Evolutionary conservation across 345 rosid species (phyloP), one percentile per base, ranked within the genome.

Genomic region (Cardiospermum halicacabum): DNA sequence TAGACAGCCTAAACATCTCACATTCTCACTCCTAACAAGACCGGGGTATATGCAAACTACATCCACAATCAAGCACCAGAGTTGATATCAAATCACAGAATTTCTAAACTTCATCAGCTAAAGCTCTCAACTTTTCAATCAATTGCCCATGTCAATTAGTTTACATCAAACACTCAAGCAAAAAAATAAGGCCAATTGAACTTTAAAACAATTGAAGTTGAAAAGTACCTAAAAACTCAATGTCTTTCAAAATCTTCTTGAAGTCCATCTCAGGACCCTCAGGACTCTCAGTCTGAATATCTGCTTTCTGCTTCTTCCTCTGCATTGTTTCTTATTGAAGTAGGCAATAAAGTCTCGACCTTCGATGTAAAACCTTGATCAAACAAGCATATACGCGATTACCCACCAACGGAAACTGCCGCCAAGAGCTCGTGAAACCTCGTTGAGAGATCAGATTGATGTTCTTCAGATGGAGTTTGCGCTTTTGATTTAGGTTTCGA

Each of bases 171-270:
- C 47, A 11, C 47, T 0, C n/a, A 40, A 40, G 15, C 2, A 12
- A 40, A 40, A 40, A 12, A 12, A 40, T 3, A 40, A 40, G 32
- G 10, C 22, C 27, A 40, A 22, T 9, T 1, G 51, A 16, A 53
- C 24, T 25, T 16, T 8, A 19, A 7, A 36, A 30, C 4, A 31
- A 1, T 0, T 36, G 48, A 49, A 7, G 30, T 16, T 34, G 43
- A 5, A 42, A 50, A 19, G 62, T 78, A 80, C 88, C 74, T 12
- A 80, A 70, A 60, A 31, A 60, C 64, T 70, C 58, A 50, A 83
- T 78, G 68, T 83, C 88, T 65, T 80, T 76, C 80, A 83, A 72
- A 55, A 83, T 80, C 4, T 72, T 60, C 64, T 48, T 72, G 13
- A 83, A 67, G 62, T 72, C 74, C 62, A 76, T 8, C 4, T 73